These are phyloP conservation scores for Marchantia polymorpha DNA, from an alignment of 225 moss, liverwort and hornwort species.

Conservation along the genomic window DNA sequence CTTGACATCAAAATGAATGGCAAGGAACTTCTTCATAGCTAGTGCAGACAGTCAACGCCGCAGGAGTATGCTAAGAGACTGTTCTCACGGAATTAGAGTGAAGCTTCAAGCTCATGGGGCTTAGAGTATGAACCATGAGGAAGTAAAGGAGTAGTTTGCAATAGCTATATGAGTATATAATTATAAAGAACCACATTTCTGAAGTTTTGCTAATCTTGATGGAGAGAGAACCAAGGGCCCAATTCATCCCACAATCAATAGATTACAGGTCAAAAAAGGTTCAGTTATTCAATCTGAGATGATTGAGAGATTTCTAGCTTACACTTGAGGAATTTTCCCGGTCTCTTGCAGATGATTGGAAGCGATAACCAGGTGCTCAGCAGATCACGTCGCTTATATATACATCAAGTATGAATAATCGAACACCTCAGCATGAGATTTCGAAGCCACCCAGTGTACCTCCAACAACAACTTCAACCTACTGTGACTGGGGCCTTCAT, in stretches of 20 bases:
- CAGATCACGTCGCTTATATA: slow-evolving; percentile 1
- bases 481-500: slow-evolving; percentile 26
- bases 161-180: neutral
- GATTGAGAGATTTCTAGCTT: neutral
- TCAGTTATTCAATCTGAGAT: slow-evolving; percentile 10
- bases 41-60: neutral
- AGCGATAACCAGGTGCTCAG: slow-evolving; percentile 3
- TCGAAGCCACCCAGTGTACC: slow-evolving; percentile 6
- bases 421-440: slow-evolving; percentile 21
- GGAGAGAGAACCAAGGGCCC: slow-evolving; percentile 14
- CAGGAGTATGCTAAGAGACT: neutral
- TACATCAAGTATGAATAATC: neutral
- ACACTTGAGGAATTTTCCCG: neutral
- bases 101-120: neutral
- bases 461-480: slow-evolving; percentile 17
- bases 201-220: slow-evolving; percentile 5
- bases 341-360: slow-evolving; percentile 1
- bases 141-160: neutral
- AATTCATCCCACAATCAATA: slow-evolving; percentile 25
- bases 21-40: neutral
- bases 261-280: slow-evolving; percentile 20
- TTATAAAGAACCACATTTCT: slow-evolving; percentile 12
- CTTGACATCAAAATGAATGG: no score
- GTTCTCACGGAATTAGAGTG: neutral
- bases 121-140: neutral